Evolutionary conservation across 2,329 filamentous ascomycete genomes (phyloP).

Genomic region (Venturia aucupariae): DNA sequence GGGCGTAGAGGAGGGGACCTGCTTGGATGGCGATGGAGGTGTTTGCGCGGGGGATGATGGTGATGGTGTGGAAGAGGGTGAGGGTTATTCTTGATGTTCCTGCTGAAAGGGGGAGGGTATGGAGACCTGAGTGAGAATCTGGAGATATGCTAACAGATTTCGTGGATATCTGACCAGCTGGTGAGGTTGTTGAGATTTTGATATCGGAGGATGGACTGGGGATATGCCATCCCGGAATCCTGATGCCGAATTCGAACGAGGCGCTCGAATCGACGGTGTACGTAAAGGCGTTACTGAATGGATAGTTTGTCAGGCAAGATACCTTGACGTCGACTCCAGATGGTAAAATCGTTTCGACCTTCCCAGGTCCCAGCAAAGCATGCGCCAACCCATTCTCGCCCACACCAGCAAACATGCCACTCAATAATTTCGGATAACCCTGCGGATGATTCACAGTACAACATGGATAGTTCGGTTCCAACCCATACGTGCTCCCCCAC

Average conservation of each 20-base stretch:
- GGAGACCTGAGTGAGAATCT: slow-evolving; percentile 30
- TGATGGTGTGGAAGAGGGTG: slow-evolving; percentile 18
- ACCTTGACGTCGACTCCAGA: slow-evolving; percentile 32
- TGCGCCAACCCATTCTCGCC: slow-evolving; percentile 41
- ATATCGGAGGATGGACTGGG: slow-evolving; percentile 6
- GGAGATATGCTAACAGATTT: slow-evolving; percentile 17
- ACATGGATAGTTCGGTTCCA: slow-evolving; percentile 46
- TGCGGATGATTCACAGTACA: slow-evolving; percentile 52
- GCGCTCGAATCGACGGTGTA: slow-evolving; percentile 29
- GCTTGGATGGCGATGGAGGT: slow-evolving; percentile 28
- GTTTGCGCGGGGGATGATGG: slow-evolving; percentile 31
- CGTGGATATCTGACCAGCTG: neutral
- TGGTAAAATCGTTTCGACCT: slow-evolving; percentile 30
- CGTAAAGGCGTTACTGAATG: slow-evolving; percentile 31
- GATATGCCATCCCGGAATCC: slow-evolving; percentile 36
- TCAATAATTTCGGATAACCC: slow-evolving; percentile 47
- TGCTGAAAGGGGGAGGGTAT: slow-evolving; percentile 26
- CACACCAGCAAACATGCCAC: slow-evolving; percentile 37
- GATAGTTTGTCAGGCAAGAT: slow-evolving; percentile 42
- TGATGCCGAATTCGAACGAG: slow-evolving; percentile 36
- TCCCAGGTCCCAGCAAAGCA: slow-evolving; percentile 40
- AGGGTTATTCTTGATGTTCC: slow-evolving; percentile 27
- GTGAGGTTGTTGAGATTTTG: slow-evolving; percentile 15
- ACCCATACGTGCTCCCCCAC: slow-evolving; percentile 39
- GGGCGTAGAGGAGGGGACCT: slow-evolving; percentile 30